phyloP scores from a whole-genome alignment of 805 yeast species.

The Kodamaea kakaduensis region DNA sequence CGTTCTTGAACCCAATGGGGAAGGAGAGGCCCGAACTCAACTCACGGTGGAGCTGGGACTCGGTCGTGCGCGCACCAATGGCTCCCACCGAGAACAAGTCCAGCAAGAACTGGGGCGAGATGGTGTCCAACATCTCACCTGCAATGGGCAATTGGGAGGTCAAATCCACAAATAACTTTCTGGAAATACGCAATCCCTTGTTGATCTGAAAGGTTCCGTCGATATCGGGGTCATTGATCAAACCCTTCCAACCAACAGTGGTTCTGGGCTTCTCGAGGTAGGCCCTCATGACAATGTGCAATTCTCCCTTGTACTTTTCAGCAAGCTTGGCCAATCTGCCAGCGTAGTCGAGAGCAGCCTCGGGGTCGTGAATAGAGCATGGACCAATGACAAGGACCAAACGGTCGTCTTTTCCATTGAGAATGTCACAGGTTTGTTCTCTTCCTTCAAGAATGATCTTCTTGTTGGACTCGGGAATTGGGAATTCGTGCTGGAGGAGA shows the following conservation, averaged over 20 bases:
- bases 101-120: conserved; percentile 91
- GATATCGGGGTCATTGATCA: conserved; percentile 95
- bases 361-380: conserved; percentile 93
- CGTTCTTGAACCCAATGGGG: conserved; percentile 98
- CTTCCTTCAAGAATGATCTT: conserved; percentile 71
- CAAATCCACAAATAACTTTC: conserved; percentile 79
- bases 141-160: conserved; percentile 89
- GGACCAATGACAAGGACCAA: conserved; percentile 91
- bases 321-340: conserved; percentile 54
- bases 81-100: conserved; percentile 96
- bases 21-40: conserved; percentile 93
- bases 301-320: conserved; percentile 64
- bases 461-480: conserved; percentile 57
- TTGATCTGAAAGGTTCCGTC: conserved; percentile 90
- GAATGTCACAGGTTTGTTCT: conserved; percentile 64
- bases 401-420: conserved; percentile 83
- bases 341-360: conserved; percentile 88
- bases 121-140: conserved; percentile 96
- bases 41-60: conserved; percentile 95
- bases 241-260: conserved; percentile 98
- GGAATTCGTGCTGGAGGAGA: conserved; percentile 80
- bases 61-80: conserved; percentile 98
- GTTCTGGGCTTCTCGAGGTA: conserved; percentile 98
- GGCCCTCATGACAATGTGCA: conserved; percentile 92
- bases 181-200: conserved; percentile 86